A percentile compares a stretch with the other conserved stretches of the same genome.
phyloP scores from a whole-genome alignment of 1,139 yeast genomes.

The Taiozyma sp. region DNA sequence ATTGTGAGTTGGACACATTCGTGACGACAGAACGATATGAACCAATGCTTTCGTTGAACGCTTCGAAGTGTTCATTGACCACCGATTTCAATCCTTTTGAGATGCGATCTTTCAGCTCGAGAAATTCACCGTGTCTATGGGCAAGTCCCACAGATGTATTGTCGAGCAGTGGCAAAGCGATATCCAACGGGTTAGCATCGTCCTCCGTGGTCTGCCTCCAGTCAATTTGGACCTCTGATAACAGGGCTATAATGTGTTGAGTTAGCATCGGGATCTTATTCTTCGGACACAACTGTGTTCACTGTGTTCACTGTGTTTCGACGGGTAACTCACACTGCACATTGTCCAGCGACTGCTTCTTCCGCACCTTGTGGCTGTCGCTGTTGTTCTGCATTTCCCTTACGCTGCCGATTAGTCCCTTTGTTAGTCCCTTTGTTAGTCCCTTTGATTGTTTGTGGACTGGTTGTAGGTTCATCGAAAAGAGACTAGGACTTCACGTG shows the following conservation, averaged over 20 bases:
- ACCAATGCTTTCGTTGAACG: constrained; percentile 78
- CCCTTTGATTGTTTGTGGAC: too few relatives aligned
- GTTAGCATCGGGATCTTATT: neutral
- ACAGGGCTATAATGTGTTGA: constrained; percentile 7
- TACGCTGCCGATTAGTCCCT: neutral
- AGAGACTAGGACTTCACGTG: too few relatives aligned
- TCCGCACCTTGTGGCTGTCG: neutral
- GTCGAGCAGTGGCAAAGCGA: constrained; percentile 77
- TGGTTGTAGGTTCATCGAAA: too few relatives aligned
- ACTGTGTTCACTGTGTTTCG: too few relatives aligned
- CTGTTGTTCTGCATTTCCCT: neutral
- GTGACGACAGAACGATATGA: constrained; percentile 61
- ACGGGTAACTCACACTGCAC: neutral
- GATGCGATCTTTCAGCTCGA: constrained; percentile 47
- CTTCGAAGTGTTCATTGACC: constrained; percentile 79
- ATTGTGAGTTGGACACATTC: constrained; percentile 52
- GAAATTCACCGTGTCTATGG: constrained; percentile 56
- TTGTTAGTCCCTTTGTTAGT: too few relatives aligned
- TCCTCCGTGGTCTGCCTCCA: constrained; percentile 36
- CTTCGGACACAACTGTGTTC: neutral
- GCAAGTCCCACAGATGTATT: constrained; percentile 87
- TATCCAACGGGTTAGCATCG: constrained; percentile 72
- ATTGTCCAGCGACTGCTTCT: neutral
- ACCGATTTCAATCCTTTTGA: constrained; percentile 56
- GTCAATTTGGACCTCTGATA: constrained; percentile 27